A percentile compares a stretch with the other conserved stretches of the same genome.
Evolutionary conservation across 2,329 filamentous ascomycete genomes (phyloP).

Genomic region (Capronia epimyces): DNA sequence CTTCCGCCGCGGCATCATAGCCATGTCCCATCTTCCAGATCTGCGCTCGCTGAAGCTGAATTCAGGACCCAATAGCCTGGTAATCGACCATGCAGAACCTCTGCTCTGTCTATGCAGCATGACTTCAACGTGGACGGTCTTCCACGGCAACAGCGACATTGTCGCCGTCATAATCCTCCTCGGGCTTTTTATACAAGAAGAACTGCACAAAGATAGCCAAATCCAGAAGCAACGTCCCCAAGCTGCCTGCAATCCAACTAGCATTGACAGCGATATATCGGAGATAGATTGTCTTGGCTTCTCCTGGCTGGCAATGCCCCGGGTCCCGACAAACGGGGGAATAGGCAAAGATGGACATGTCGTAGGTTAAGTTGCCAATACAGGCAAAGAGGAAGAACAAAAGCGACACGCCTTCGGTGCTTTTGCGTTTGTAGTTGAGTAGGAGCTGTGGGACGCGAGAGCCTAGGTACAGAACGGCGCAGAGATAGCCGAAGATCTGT

Average conservation of each 20-base stretch:
- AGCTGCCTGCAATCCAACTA: conserved; percentile 83
- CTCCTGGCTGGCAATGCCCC: conserved; percentile 56
- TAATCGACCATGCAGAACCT: not conserved
- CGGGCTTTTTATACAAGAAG: conserved; percentile 64
- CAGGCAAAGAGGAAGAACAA: conserved; percentile 97
- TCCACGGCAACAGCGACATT: conserved; percentile 13
- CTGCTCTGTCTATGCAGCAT: not conserved
- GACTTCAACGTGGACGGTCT: not conserved
- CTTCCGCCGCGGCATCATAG: no score
- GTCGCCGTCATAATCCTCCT: conserved; percentile 24
- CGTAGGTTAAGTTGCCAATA: conserved; percentile 89
- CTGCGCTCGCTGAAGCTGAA: no score
- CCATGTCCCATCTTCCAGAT: no score
- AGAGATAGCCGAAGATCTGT: conserved; percentile 90
- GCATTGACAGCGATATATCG: conserved; percentile 83
- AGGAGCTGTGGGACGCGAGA: conserved; percentile 85
- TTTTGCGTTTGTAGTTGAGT: conserved; percentile 87
- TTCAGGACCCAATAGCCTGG: no score
- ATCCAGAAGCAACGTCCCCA: conserved; percentile 81
- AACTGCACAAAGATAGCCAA: conserved; percentile 85
- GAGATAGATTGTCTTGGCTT: conserved; percentile 63
- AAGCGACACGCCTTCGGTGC: conserved; percentile 86
- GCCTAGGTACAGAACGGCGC: conserved; percentile 80
- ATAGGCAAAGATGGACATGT: conserved; percentile 85
- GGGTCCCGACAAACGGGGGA: conserved; percentile 60